Base-by-base conservation (phyloP, 176 grass and related monocot genomes). In the Typha latifolia region DNA sequence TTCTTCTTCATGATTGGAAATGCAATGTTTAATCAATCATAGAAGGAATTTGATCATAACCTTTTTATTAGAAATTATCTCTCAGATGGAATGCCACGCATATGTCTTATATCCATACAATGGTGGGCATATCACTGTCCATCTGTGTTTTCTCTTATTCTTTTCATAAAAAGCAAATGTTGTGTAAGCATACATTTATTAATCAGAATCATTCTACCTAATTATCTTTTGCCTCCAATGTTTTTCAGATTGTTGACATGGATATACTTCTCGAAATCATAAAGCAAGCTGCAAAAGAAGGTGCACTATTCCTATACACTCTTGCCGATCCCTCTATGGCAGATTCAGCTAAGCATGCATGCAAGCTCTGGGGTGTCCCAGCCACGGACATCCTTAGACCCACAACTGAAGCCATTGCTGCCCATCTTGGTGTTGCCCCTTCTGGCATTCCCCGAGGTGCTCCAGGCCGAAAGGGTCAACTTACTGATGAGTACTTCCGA, bases 261-360 rank as follows among this genome's bases (percentile, higher is more conserved):
- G 94, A 93, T 27, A 71, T 68, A 19, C 83, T 99, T 56, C 34
- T 99, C 75, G 86, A 99, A 64, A 74, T 99, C 62, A 68, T 99
- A 75, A 93, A 82, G 55, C 89, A 99, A 93, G 94, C 94, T 37
- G 94, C 94, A 72, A 85, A 82, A 79, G 89, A 99, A 87, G 89
- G 77, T 10, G 94, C 89, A 48, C 50, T 93, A 48, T 12, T 99
- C 64, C 81, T 99, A 2, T 99, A 99, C 61, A 99, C 94, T 19
- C 83, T 99, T 64, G 94, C 78, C n/a, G 94, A 99, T 59, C 83
- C 89, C 73, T 80, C 76, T 21, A 94, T 99, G 95, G 76, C 95
- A 5, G 84, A 84, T 47, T 61, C 81, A 66, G 62, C 82, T 34
- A 90, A 87, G 68, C 78, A 99, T 27, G 95, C 95, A 15, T 94